phyloP scores from a whole-genome alignment of 2,329 filamentous ascomycete species.

The Clonostachys rhizophaga region DNA sequence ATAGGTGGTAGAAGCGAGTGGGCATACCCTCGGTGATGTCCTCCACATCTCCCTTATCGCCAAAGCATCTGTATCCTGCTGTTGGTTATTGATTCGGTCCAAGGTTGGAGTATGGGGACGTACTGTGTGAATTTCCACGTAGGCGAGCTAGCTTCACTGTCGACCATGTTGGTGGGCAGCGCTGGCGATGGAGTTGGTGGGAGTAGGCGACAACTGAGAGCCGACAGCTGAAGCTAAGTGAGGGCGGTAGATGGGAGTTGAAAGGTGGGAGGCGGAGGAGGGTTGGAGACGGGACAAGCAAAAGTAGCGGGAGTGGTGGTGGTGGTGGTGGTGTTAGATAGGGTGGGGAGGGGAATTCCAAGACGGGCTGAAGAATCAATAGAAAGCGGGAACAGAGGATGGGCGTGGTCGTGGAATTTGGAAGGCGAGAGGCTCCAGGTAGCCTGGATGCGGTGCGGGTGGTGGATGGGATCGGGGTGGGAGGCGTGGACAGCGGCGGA shows the following conservation, averaged over 20 bases:
- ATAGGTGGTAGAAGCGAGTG: conserved; percentile 1
- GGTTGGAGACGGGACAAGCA: not conserved
- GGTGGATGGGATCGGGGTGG: not conserved
- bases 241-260: not conserved
- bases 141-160: conserved; percentile 88
- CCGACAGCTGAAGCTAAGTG: not conserved
- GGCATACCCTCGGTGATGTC: conserved; percentile 89
- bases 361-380: not conserved
- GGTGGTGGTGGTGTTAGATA: not conserved
- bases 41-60: conserved; percentile 98
- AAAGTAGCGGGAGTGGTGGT: not conserved
- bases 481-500: conserved; percentile 5
- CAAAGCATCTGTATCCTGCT: conserved; percentile 73
- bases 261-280: not conserved
- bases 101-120: conserved; percentile 28
- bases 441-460: not conserved
- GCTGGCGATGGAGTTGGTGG: conserved; percentile 13
- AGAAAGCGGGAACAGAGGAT: not conserved
- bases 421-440: too few species aligned
- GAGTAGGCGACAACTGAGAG: conserved; percentile 7
- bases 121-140: conserved; percentile 99
- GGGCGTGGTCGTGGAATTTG: too few species aligned
- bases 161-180: conserved; percentile 73
- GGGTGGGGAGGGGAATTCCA: not conserved
- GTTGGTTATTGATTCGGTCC: conserved; percentile 2